Evolutionary conservation across 352 stramenopile species (phyloP).

Genomic region (Globisporangium rhizosaccharum): DNA sequence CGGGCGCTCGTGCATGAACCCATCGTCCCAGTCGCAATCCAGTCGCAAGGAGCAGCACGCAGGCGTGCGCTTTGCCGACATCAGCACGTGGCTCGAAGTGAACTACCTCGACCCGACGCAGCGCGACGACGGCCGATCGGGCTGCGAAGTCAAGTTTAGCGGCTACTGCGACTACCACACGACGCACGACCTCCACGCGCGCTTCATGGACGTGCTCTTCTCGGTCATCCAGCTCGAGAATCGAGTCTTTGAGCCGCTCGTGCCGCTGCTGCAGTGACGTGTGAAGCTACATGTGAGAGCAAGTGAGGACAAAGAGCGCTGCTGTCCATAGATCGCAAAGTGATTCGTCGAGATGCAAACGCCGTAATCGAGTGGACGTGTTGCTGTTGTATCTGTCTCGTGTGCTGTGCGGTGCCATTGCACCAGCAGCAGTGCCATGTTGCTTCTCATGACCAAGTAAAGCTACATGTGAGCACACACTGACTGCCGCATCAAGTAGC

Average conservation of each 20-base stretch:
- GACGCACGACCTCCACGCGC: conserved; percentile 28
- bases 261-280: conserved; percentile 15
- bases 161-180: conserved; percentile 34
- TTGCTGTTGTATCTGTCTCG: no score
- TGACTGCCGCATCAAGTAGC: no score
- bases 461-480: no score
- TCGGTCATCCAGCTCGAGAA: conserved; percentile 31
- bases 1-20: conserved; percentile 33
- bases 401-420: no score
- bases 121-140: conserved; percentile 10
- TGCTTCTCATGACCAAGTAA: no score
- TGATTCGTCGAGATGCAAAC: no score
- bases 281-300: not conserved
- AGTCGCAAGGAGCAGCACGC: not conserved
- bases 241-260: conserved; percentile 24
- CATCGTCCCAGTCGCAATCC: conserved; percentile 8
- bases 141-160: conserved; percentile 28
- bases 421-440: no score
- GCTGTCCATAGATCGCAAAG: no score
- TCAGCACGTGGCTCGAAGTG: conserved; percentile 35
- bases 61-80: conserved; percentile 22
- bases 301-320: no score
- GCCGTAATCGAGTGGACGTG: not conserved
- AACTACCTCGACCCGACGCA: conserved; percentile 23
- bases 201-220: conserved; percentile 32